Evolutionary conservation across 2,329 filamentous ascomycete genomes (phyloP), one percentile per base, ranked within the genome.

Genomic region (Calonectria pseudoreteaudii): DNA sequence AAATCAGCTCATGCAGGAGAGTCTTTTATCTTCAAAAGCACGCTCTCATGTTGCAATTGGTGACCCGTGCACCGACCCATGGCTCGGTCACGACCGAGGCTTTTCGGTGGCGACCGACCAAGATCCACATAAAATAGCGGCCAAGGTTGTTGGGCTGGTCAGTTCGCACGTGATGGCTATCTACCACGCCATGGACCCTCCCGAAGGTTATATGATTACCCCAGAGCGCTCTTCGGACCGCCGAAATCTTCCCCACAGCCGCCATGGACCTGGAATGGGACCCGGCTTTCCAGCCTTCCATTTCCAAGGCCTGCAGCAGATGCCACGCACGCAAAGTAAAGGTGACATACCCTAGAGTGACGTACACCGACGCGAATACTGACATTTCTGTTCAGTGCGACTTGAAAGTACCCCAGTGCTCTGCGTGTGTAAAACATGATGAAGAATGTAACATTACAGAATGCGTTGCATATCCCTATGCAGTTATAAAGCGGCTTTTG

Each of bases 361-460:
- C n/a, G 31, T n/a, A 28, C 11, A 18, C 23, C 41, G 50, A 62
- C 58, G 69, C 44, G 65, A 44, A 60, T 26, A 60, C 66, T 47
- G 50, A 34, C 5, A 3, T 47, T 16, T 34, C 9, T 34, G 3
- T 28, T 38, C 11, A 75, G 74, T 75, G 74, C 34, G 74, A 75
- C 36, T 69, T 62, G 36, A 72, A 50, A 56, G 72, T 75, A 9
- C 74, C 74, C 8, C 66, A 20, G 62, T 75, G 74, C 28, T 74
- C 74, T 16, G 72, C 74, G 52, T 75, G 72, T 52, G 38, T 66
- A 20, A 36, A 69, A 30, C 72, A 75, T 14, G 67, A 74, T 31
- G 74, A 75, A 13, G 47, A 62, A 49, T 75, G 72, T 28, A 74
- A 74, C 18, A 76, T 76, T 50, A 74, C 69, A 0, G 68, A 76